phyloP scores from a whole-genome alignment of 805 yeast species.

The Isabelozyma gotoi region DNA sequence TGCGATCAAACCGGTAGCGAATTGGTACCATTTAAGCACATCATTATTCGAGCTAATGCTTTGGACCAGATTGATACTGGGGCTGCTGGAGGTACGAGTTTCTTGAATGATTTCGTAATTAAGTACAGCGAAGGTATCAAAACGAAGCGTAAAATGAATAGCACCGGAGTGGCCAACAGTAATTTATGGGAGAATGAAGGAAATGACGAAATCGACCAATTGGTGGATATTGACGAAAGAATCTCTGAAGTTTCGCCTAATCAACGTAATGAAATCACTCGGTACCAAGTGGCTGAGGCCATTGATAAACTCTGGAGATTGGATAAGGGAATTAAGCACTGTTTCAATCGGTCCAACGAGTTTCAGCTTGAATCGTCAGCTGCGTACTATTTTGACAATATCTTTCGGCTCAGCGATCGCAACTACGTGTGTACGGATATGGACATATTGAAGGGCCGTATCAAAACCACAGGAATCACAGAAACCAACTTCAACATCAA shows the following conservation, averaged over 20 bases:
- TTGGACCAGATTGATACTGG: constrained; percentile 62
- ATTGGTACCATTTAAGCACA: constrained; percentile 47
- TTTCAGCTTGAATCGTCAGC: constrained; percentile 88
- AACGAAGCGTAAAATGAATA: constrained; percentile 47
- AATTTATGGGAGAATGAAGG: constrained; percentile 19
- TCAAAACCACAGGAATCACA: constrained; percentile 94
- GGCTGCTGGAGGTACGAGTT: constrained; percentile 63
- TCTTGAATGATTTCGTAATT: constrained; percentile 62
- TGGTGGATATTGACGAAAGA: background rate
- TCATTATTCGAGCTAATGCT: constrained; percentile 56
- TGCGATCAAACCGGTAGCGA: constrained; percentile 56
- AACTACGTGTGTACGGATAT: constrained; percentile 70
- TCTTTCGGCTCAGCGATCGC: constrained; percentile 61
- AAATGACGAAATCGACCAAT: background rate
- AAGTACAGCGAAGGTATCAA: constrained; percentile 59
- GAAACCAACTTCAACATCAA: constrained; percentile 75
- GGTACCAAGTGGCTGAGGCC: constrained; percentile 68
- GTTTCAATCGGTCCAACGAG: constrained; percentile 62
- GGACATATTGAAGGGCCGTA: constrained; percentile 86
- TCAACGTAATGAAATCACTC: constrained; percentile 5
- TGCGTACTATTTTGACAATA: constrained; percentile 73
- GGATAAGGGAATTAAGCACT: constrained; percentile 64
- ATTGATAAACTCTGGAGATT: constrained; percentile 65
- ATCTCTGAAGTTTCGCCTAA: background rate
- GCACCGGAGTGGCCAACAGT: constrained; percentile 48